Evolutionary conservation across 306 rosid species (phyloP), one percentile per base, ranked within the genome.

Genomic region (Benincasa hispida): DNA sequence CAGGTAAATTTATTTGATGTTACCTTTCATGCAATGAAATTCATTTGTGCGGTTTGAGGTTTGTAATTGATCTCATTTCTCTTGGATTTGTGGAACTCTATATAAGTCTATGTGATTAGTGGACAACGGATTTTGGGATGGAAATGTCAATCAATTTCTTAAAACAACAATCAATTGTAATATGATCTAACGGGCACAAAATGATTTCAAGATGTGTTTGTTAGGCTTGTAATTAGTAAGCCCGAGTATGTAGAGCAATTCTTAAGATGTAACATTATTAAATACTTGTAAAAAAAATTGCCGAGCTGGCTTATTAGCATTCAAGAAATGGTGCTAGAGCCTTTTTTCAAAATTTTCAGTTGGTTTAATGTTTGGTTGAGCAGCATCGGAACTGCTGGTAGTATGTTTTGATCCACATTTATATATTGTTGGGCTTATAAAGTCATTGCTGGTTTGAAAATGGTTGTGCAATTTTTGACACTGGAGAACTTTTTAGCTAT

Each of bases 1-100:
- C 95, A 91, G 99, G 99, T 94, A 35, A 75, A 24, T 75, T 61
- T 21, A 61, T 28, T 60, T 45, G 15, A 48, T 50, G 30, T 50
- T 50, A 30, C 48, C 17, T 30, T 48, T 50, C 27, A 18, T 18
- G 37, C 47, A 15, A 50, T 28, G 39, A 21, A 50, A 27, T 50
- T 72, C 25, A 18, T 72, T 72, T 9, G 3, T 25, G 19, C 50
- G 76, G 41, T 27, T 45, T 50, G 42, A 47, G 25, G 28, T 50
- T 72, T 72, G 19, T 50, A 10, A 53, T 72, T 47, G 4, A 27
- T 72, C 59, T 28, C 41, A 9, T 28, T 27, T 18, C 42, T 27
- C 76, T 27, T 48, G 39, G 17, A 15, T 15, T 70, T 65, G 8
- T 25, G 2, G 24, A 9, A 34, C 72, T 8, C 72, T n/a, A 35